Base-by-base conservation (phyloP, 1,284 basidiomycete genomes). In the Fomitopsis schrenkii region DNA sequence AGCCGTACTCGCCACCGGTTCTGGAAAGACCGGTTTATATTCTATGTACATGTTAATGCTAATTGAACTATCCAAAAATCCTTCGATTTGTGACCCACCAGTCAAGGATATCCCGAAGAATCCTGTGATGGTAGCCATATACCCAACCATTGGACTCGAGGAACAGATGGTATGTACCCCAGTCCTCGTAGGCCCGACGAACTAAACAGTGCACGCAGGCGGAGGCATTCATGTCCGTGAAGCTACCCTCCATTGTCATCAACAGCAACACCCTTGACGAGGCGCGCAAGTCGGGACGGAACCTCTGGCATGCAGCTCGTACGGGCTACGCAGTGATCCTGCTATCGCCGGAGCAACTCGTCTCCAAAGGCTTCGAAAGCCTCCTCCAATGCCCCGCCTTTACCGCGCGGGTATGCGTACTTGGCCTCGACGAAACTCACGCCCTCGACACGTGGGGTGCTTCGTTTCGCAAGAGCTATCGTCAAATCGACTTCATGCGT, bases 71-170 rank as follows among this genome's bases (percentile, higher is more conserved):
- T 33, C 30, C 3, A 7, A 33, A 33, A 33, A 33, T 33, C 30
- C 30, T 33, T 33, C 30, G 7, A 4, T 33, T 4, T 33, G 30
- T 33, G 30, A 33, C 7, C 30, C 30, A 33, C 30, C 30, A 33
- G n/a, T 12, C 12, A 12, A 7, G 6, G 53, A 30, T 9, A 38
- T 55, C 15, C 14, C 53, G 10, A 22, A 40, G 10, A 30, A 55
- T 17, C 53, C 53, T 68, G 70, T 60, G 28, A 52, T 52, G 48
- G 15, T 52, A 7, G 48, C 28, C 12, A 9, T 52, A 17, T 61
- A 44, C 42, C 42, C 42, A n/a, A 44, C 42, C 2, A 44, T n/a
- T n/a, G 42, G 17, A 19, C 42, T 44, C 4, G 42, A 44, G n/a
- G 17, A 44, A 7, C 17, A 44, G 6, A 15, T 44, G 42, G 42